Conservation (phyloP, 1,284 basidiomycete species). For the Leucoagaricus sp. region DNA sequence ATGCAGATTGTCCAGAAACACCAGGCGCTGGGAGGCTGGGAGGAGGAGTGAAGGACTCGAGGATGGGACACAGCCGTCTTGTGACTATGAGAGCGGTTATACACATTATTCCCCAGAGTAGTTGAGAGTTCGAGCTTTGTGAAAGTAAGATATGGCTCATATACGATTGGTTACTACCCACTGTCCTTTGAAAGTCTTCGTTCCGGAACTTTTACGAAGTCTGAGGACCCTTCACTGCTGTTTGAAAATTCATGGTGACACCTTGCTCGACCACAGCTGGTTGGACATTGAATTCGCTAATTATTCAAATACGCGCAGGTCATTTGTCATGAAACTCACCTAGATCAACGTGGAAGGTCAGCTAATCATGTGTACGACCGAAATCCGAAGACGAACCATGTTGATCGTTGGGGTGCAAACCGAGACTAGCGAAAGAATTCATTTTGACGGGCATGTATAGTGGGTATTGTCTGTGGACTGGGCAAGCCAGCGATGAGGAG, state of each 20-base stretch:
- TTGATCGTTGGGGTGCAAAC: constrained; percentile 87
- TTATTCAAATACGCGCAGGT: constrained; percentile 77
- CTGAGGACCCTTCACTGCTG: constrained; percentile 78
- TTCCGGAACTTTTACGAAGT: constrained; percentile 79
- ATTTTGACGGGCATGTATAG: constrained; percentile 82
- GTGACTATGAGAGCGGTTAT: constrained; percentile 5
- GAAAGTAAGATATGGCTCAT: neutral
- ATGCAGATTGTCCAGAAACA: constrained; percentile 26
- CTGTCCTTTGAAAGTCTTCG: constrained; percentile 81
- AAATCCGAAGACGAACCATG: constrained; percentile 55
- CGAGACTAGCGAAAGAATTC: constrained; percentile 87
- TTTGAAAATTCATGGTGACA: constrained; percentile 79
- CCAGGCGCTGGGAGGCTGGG: constrained; percentile 63
- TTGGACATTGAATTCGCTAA: constrained; percentile 78
- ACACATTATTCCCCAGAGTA: constrained; percentile 4
- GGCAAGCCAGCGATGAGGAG: constrained; percentile 9
- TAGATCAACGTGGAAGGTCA: constrained; percentile 31
- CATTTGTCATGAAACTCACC: constrained; percentile 84
- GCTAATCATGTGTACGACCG: neutral
- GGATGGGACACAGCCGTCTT: neutral
- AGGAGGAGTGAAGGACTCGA: constrained; percentile 16
- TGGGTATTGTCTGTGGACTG: constrained; percentile 52
- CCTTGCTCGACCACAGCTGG: constrained; percentile 82
- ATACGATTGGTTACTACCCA: constrained; percentile 35
- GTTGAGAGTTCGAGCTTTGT: constrained; percentile 10